Percentiles rank a stretch among this genome's conserved stretches.
Evolutionary conservation across 73 alveolate genomes (phyloP).

Genomic region (Paramecium caudatum): DNA sequence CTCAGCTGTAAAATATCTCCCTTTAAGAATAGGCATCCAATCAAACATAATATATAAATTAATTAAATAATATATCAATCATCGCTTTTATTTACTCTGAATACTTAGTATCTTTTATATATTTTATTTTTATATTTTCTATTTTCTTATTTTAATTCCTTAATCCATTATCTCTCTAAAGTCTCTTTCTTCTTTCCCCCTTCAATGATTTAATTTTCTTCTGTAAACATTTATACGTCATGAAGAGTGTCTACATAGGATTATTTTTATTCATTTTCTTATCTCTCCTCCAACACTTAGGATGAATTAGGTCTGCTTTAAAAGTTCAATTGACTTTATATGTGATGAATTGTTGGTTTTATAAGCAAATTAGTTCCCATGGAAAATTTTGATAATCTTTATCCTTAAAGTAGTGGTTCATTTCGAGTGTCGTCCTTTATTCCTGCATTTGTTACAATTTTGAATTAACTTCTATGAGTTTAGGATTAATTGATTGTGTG

Average conservation of each 20-base stretch:
- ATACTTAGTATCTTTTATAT: not conserved
- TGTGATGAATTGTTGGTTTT: not conserved
- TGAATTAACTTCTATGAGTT: too few species aligned
- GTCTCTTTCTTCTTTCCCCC: not conserved
- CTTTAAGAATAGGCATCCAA: slow-evolving; percentile 65
- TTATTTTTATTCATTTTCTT: not conserved
- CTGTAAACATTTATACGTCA: not conserved
- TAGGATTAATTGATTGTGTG: too few species aligned
- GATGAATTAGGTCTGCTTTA: too few species aligned
- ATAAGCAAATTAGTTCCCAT: not conserved
- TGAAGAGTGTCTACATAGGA: not conserved
- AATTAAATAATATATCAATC: slow-evolving; percentile 13
- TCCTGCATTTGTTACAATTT: too few species aligned
- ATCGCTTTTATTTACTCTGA: not conserved
- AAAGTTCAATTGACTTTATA: too few species aligned
- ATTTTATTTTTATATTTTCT: not conserved
- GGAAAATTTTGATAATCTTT: too few species aligned
- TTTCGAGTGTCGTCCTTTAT: too few species aligned
- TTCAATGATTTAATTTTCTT: not conserved
- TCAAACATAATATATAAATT: slow-evolving; percentile 34
- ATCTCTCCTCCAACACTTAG: not conserved
- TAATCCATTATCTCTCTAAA: not conserved
- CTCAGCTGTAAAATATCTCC: slow-evolving; percentile 65
- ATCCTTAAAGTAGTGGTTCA: too few species aligned
- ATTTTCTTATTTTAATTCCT: slow-evolving; percentile 1